Conservation (phyloP, 176 grass and related monocot species). For the Avena eriantha region DNA sequence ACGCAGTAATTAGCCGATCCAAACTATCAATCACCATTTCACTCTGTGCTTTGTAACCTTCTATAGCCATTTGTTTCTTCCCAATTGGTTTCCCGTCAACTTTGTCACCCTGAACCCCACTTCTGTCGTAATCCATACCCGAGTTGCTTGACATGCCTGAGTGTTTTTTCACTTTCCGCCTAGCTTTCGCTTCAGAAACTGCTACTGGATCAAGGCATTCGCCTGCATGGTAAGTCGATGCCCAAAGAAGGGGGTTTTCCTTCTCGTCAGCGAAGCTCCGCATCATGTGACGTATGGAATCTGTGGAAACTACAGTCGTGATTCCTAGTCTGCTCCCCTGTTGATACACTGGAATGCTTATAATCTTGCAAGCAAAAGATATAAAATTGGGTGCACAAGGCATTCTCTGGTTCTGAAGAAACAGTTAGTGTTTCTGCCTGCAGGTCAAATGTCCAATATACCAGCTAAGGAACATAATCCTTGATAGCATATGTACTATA, state of each 20-base stretch:
- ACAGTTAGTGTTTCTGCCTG: not conserved
- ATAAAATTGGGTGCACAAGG: not conserved
- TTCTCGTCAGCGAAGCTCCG: conserved; percentile 89
- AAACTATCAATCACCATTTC: conserved; percentile 99
- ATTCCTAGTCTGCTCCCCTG: conserved; percentile 92
- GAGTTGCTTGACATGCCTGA: conserved; percentile 44
- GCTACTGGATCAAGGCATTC: conserved; percentile 85
- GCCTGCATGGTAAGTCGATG: conserved; percentile 94
- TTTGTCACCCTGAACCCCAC: conserved; percentile 42
- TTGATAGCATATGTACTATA: not conserved
- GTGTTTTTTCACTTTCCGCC: conserved; percentile 69
- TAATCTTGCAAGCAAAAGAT: not conserved
- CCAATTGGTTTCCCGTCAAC: conserved; percentile 58
- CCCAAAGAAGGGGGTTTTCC: conserved; percentile 94
- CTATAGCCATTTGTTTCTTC: conserved; percentile 91
- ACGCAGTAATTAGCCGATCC: conserved; percentile 80
- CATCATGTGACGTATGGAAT: conserved; percentile 99
- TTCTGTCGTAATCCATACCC: conserved; percentile 41
- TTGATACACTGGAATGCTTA: conserved; percentile 30
- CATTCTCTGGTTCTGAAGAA: conserved; percentile 10
- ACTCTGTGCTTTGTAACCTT: conserved; percentile 93
- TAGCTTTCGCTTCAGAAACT: conserved; percentile 85
- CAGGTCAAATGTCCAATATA: not conserved
- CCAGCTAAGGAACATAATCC: not conserved
- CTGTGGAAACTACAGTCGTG: conserved; percentile 90